A percentile compares a stretch with the other conserved stretches of the same genome.
Evolutionary conservation across 2,329 filamentous ascomycete genomes (phyloP).

Genomic region (Nannizziopsis arthrosporioides): DNA sequence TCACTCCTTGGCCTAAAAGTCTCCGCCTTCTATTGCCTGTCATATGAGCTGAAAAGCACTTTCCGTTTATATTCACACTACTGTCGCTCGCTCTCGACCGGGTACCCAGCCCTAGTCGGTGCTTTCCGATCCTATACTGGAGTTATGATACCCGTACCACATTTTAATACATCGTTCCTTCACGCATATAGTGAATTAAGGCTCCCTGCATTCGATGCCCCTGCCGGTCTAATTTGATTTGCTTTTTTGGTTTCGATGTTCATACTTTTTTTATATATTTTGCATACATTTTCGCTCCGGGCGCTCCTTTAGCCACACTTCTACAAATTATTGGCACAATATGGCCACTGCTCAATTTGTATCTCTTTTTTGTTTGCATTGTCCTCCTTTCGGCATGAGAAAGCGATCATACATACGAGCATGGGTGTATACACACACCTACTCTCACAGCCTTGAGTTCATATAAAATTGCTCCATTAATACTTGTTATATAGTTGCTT

Average conservation of each 20-base stretch:
- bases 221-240: too few species aligned
- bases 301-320: too few species aligned
- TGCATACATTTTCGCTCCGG: background rate
- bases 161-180: conserved; percentile 6
- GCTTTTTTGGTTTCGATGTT: too few species aligned
- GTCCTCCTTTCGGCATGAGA: background rate
- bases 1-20: too few species aligned
- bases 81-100: background rate
- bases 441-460: too few species aligned
- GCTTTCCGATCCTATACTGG: background rate
- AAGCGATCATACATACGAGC: too few species aligned
- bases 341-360: background rate
- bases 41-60: too few species aligned
- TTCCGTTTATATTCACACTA: background rate
- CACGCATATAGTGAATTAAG: background rate
- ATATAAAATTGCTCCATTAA: background rate
- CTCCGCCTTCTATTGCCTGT: too few species aligned
- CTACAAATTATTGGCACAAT: background rate
- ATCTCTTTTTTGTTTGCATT: background rate
- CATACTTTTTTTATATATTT: background rate
- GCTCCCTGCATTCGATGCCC: too few species aligned
- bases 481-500: too few species aligned
- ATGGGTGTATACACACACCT: too few species aligned
- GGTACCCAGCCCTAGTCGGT: background rate
- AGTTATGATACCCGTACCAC: conserved; percentile 7